Evolutionary conservation across 371 early-diverging fungal species (phyloP).

Genomic region (Umbelopsis sp.): DNA sequence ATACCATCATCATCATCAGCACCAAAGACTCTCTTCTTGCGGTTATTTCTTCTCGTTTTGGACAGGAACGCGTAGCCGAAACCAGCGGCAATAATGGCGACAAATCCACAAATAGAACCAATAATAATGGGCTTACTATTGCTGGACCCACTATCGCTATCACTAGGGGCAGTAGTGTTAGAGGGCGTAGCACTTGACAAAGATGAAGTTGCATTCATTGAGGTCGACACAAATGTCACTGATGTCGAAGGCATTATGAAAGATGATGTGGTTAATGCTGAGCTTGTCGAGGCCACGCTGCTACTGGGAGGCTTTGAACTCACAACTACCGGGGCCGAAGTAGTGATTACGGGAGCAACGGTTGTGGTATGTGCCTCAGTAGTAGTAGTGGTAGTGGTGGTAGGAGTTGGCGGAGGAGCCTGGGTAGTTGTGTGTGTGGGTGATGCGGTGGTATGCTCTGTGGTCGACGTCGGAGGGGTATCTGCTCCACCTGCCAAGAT

Average conservation of each 20-base stretch:
- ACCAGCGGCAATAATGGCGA: constrained; percentile 42
- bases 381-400: background rate
- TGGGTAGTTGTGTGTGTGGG: background rate
- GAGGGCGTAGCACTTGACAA: background rate
- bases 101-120: constrained; percentile 46
- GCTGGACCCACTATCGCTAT: constrained; percentile 6
- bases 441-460: background rate
- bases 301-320: background rate
- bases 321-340: background rate
- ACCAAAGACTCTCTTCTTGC: constrained; percentile 33
- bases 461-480: background rate
- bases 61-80: constrained; percentile 47
- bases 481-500: background rate
- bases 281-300: background rate
- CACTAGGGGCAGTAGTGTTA: background rate
- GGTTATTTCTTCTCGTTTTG: constrained; percentile 37
- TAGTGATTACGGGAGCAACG: background rate
- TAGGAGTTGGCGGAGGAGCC: background rate
- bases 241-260: constrained; percentile 4
- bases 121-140: constrained; percentile 43
- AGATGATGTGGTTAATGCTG: background rate
- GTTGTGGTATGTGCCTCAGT: background rate
- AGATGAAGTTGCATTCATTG: background rate
- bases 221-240: background rate
- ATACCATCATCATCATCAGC: constrained; percentile 22